These are phyloP conservation scores for Dichotomopilus funicola DNA, from an alignment of 2,329 filamentous ascomycete genomes.

Conservation along the genomic window DNA sequence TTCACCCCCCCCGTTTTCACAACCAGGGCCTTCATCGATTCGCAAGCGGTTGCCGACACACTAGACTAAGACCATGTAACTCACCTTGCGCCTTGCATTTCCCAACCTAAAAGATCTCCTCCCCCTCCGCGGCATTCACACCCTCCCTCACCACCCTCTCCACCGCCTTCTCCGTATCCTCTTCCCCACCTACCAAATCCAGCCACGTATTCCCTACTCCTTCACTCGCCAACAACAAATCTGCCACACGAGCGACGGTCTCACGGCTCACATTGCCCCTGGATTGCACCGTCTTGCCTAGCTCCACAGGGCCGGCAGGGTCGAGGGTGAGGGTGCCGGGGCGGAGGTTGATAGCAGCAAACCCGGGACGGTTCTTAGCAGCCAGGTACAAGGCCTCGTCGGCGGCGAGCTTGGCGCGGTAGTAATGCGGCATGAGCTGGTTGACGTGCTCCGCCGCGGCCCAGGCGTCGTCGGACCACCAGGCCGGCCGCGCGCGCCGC, in stretches of 20 bases:
- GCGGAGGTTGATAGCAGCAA: slow-evolving; percentile 33
- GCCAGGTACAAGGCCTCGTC: slow-evolving; percentile 51
- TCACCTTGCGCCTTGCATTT: no score
- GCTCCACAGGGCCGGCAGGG: slow-evolving; percentile 40
- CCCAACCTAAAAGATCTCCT: slow-evolving; percentile 25
- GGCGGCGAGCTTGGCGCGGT: slow-evolving; percentile 53
- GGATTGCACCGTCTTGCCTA: slow-evolving; percentile 39
- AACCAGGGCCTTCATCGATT: no score
- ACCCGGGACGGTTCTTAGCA: slow-evolving; percentile 32
- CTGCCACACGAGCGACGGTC: slow-evolving; percentile 53
- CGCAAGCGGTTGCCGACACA: no score
- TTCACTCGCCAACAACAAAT: slow-evolving; percentile 46
- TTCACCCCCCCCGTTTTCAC: no score
- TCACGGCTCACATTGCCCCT: slow-evolving; percentile 45
- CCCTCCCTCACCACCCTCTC: slow-evolving; percentile 42
- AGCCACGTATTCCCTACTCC: slow-evolving; percentile 45
- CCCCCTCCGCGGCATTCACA: slow-evolving; percentile 48
- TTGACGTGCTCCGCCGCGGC: slow-evolving; percentile 35
- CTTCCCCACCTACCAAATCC: slow-evolving; percentile 49
- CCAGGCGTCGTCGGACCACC: slow-evolving; percentile 50
- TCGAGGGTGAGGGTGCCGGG: slow-evolving; percentile 45
- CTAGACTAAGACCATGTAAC: no score
- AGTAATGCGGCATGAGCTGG: slow-evolving; percentile 45
- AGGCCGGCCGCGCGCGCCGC: slow-evolving; percentile 44
- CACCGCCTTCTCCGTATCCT: slow-evolving; percentile 42